Evolutionary conservation across 306 rosid genomes (phyloP).

Genomic region (Cercis canadensis): DNA sequence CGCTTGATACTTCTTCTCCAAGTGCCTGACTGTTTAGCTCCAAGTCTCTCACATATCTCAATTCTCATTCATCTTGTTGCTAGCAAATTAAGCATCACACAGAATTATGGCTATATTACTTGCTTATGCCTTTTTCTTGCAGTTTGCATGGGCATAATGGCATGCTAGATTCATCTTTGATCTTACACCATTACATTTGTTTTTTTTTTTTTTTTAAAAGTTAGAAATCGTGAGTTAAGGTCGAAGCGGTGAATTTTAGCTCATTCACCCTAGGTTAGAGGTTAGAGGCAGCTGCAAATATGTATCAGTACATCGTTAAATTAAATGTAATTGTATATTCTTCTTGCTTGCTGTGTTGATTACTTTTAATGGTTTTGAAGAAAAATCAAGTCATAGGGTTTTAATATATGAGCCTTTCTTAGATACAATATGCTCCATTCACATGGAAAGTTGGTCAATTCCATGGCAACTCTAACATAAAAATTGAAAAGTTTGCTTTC

Average conservation of each 20-base stretch:
- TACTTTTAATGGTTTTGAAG: background rate
- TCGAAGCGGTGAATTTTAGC: constrained; percentile 24
- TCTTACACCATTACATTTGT: constrained; percentile 18
- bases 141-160: constrained; percentile 29
- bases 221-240: constrained; percentile 13
- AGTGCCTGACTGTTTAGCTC: constrained; percentile 15
- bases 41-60: constrained; percentile 19
- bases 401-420: constrained; percentile 1
- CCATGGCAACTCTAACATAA: too few species aligned
- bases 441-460: constrained; percentile 9
- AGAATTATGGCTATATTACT: constrained; percentile 29
- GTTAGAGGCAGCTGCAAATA: constrained; percentile 39
- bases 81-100: constrained; percentile 27
- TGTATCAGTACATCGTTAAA: constrained; percentile 27
- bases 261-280: constrained; percentile 24
- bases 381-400: background rate
- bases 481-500: too few species aligned
- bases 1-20: constrained; percentile 40
- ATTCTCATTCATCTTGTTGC: constrained; percentile 37
- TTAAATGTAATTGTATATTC: background rate
- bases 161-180: background rate
- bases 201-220: background rate
- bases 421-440: background rate
- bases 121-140: constrained; percentile 33
- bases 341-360: too few species aligned